Percentiles rank a stretch among this genome's conserved stretches.
Evolutionary conservation across 257 asterid species (phyloP).

Genomic region (Forsythia suspensa): DNA sequence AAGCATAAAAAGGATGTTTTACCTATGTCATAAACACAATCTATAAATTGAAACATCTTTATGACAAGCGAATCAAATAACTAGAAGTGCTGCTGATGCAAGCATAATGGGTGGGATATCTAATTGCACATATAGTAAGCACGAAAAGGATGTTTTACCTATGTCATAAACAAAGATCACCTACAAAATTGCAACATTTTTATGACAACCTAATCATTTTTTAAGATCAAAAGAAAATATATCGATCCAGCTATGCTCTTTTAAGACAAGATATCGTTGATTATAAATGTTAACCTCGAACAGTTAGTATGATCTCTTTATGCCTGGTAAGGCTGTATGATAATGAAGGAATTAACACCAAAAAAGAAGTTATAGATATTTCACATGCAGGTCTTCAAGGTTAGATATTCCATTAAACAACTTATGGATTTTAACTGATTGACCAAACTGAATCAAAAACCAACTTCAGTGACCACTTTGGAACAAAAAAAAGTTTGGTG

Average conservation of each 20-base stretch:
- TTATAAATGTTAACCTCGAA: not conserved
- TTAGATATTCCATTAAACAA: not conserved
- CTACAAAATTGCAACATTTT: not conserved
- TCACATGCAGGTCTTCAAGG: not conserved
- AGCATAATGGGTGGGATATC: not conserved
- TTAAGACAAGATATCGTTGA: not conserved
- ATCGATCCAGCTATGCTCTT: not conserved
- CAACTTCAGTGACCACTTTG: not conserved
- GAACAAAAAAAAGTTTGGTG: not conserved
- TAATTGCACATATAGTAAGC: not conserved
- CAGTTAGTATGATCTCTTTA: not conserved
- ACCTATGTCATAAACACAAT: not conserved
- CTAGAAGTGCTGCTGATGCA: not conserved
- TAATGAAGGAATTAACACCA: not conserved
- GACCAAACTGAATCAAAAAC: not conserved
- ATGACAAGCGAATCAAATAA: not conserved
- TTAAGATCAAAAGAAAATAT: not conserved
- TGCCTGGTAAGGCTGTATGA: not conserved
- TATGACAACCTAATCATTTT: not conserved
- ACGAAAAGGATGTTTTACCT: not conserved
- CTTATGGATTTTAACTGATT: not conserved
- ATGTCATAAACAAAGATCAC: not conserved
- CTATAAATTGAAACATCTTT: not conserved
- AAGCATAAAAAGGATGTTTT: not conserved
- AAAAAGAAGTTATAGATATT: not conserved